Percentiles rank a stretch among this genome's conserved stretches.
phyloP scores from a whole-genome alignment of 495 filamentous ascomycete genomes.

The Lasiosphaeria ovina region DNA sequence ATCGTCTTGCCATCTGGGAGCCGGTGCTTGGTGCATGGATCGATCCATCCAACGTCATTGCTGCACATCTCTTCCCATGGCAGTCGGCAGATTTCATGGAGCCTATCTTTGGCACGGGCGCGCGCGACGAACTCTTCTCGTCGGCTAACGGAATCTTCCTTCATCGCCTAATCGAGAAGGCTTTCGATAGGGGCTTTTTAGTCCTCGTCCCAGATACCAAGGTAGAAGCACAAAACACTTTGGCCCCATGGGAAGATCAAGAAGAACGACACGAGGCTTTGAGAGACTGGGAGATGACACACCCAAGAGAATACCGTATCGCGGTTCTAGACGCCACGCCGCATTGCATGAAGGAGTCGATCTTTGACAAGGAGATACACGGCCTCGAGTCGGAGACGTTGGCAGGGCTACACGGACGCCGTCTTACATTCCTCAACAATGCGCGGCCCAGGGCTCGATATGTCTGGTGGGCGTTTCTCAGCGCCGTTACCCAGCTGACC shows the following conservation, averaged over 20 bases:
- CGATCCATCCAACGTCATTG: neutral
- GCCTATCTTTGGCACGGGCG: conserved; percentile 1
- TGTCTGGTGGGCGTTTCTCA: conserved; percentile 9
- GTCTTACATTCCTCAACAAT: neutral
- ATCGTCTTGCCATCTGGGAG: conserved; percentile 1
- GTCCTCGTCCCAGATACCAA: conserved; percentile 1
- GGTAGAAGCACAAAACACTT: conserved; percentile 1
- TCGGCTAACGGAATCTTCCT: conserved; percentile 5
- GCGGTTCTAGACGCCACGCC: conserved; percentile 1
- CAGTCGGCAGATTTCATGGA: conserved; percentile 10
- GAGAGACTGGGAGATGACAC: conserved; percentile 6
- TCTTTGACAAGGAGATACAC: conserved; percentile 4
- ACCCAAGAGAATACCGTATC: conserved; percentile 6
- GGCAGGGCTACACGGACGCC: conserved; percentile 7
- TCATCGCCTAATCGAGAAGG: neutral
- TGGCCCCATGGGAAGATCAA: conserved; percentile 3
- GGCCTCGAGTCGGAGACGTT: neutral
- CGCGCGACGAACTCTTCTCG: conserved; percentile 8
- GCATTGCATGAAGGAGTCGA: conserved; percentile 2
- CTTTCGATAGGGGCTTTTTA: conserved; percentile 6
- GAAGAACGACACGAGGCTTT: conserved; percentile 9
- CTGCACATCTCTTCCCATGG: conserved; percentile 8
- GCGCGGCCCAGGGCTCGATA: conserved; percentile 5
- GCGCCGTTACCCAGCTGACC: conserved; percentile 5
- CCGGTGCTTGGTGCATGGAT: conserved; percentile 10